Evolutionary conservation across 768 basidiomycete genomes (phyloP).

Genomic region (Rhodotorula kratochvilovae): DNA sequence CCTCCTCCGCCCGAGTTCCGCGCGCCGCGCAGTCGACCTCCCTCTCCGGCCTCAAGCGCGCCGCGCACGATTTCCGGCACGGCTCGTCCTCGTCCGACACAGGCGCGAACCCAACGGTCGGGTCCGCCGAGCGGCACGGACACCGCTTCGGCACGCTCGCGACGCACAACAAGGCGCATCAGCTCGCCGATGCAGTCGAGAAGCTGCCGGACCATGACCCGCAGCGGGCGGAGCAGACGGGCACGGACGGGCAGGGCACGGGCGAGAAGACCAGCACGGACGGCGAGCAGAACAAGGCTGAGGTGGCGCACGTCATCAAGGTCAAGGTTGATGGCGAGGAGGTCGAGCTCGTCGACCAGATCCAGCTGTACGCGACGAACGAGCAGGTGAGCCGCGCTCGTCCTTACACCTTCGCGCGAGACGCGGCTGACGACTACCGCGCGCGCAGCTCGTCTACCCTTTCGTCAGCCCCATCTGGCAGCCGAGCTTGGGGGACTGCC

Average conservation of each 20-base stretch:
- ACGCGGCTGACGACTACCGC: slow-evolving; percentile 16
- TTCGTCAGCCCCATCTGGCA: slow-evolving; percentile 72
- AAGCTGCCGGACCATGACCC: slow-evolving; percentile 9
- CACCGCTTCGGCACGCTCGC: slow-evolving; percentile 9
- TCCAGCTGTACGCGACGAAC: slow-evolving; percentile 84
- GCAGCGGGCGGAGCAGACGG: slow-evolving; percentile 13
- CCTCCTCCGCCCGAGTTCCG: slow-evolving; percentile 48
- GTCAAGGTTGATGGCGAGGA: slow-evolving; percentile 47
- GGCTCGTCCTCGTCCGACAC: not conserved
- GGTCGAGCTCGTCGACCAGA: slow-evolving; percentile 48
- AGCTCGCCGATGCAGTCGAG: slow-evolving; percentile 20
- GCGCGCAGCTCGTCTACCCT: slow-evolving; percentile 57
- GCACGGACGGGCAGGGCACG: not conserved
- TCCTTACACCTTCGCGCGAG: slow-evolving; percentile 43
- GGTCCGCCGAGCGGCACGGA: too few relatives aligned
- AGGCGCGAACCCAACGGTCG: not conserved
- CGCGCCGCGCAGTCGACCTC: slow-evolving; percentile 31
- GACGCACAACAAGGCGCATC: slow-evolving; percentile 22
- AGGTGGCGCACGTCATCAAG: slow-evolving; percentile 26
- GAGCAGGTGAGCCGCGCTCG: slow-evolving; percentile 52
- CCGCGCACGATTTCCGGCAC: slow-evolving; percentile 8
- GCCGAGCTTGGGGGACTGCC: slow-evolving; percentile 85
- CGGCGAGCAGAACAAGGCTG: slow-evolving; percentile 20
- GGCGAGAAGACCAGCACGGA: not conserved
- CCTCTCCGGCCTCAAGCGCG: slow-evolving; percentile 24